phyloP scores from a whole-genome alignment of 2,329 filamentous ascomycete species.

The Phialocephala subalpina region DNA sequence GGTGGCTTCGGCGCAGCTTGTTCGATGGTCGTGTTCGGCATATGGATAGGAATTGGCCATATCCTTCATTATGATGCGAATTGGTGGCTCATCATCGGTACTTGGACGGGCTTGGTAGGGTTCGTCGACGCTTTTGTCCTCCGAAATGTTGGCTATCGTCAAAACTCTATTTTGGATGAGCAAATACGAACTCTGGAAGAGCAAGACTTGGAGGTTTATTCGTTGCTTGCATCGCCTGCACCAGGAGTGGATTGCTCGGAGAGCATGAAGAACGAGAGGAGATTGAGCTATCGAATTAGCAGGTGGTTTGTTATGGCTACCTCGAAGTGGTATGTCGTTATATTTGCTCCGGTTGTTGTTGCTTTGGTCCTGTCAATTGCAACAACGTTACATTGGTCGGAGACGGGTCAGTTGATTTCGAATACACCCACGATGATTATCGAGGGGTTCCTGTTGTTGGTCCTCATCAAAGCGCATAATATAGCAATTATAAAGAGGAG shows the following conservation, averaged over 20 bases:
- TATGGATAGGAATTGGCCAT: conserved; percentile 5
- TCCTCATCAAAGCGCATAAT: conserved; percentile 25
- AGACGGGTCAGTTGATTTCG: conserved; percentile 23
- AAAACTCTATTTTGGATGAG: conserved; percentile 2
- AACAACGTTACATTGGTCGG: conserved; percentile 19
- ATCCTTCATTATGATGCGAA: conserved; percentile 1
- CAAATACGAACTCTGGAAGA: not conserved
- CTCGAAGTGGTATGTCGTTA: not conserved
- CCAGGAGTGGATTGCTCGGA: not conserved
- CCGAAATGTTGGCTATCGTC: conserved; percentile 7
- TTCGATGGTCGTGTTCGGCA: not conserved
- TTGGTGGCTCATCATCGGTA: conserved; percentile 19
- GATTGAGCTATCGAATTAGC: conserved; percentile 6
- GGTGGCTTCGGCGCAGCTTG: conserved; percentile 9
- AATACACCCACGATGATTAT: conserved; percentile 29
- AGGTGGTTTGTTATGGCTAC: not conserved
- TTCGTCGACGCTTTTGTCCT: conserved; percentile 14
- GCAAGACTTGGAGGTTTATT: not conserved
- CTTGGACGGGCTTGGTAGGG: conserved; percentile 9
- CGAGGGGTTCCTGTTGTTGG: conserved; percentile 24
- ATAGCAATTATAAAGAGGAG: conserved; percentile 12
- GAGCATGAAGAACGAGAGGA: conserved; percentile 7
- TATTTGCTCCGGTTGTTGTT: conserved; percentile 5
- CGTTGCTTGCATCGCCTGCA: not conserved
- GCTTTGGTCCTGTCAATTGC: conserved; percentile 16